Base-by-base conservation (phyloP, 2,329 filamentous ascomycete species). In the Colletotrichum sp. region DNA sequence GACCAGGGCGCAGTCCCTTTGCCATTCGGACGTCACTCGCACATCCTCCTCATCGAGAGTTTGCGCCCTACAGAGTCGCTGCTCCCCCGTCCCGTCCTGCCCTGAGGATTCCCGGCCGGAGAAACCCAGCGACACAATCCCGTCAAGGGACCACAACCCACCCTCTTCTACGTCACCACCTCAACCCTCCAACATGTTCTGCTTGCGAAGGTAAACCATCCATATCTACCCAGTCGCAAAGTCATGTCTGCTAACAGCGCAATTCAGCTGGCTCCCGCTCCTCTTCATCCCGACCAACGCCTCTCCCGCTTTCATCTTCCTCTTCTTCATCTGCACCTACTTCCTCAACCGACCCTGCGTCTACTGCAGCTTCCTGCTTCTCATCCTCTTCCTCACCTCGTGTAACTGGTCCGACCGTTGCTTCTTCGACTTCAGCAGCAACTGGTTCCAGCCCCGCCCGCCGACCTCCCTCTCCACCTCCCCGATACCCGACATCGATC, bases 311-410 rank as follows among this genome's bases (percentile, higher is more conserved):
- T 96, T 96, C 88, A 95, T 97, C 84, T 92, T 96, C 87, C 91
- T 95, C 86, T 95, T 97, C 89, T 94, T 99, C 88, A 90, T 95
- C 79, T 95, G 96, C 85, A 98, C 96, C 79, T 99, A 98, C 89
- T 95, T 98, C 86, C 93, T 99, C 81, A 98, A 98, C 87, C 93
- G 96, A 71, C 97, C 97, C 70, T 99, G 97, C 88, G 94, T 98
- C 80, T 99, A 99, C 90, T 99, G 97, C 91, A 98, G 96, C 77
- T 93, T 98, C 77, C 94, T 99, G 70, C 95, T 99, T 65, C 91
- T 98, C 79, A 96, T 99, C 80, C 95, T 99, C 80, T 98, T 98
- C 88, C 91, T 96, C 79, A 98, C 96, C 30, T 96, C 94, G 30
- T 97, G 95, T 85, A 94, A 96, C 90, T 97, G 95, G 95, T 95